phyloP scores from a whole-genome alignment of 176 grass and related monocot species.

The Ampelocalamus luodianensis region DNA sequence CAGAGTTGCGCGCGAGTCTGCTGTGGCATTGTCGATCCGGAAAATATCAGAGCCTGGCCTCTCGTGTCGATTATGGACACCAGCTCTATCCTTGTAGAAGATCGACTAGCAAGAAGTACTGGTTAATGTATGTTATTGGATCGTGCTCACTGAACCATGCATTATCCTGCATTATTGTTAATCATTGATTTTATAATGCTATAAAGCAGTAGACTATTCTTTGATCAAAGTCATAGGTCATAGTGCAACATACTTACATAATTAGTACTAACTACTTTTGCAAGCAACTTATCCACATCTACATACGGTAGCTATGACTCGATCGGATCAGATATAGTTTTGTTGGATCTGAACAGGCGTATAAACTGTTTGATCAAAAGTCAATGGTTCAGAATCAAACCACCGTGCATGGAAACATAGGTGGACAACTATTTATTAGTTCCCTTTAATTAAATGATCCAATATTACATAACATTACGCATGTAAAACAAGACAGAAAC shows the following conservation, averaged over 20 bases:
- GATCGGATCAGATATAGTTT: not conserved
- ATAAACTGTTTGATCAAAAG: too few species aligned
- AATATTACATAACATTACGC: too few species aligned
- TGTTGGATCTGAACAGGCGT: not conserved
- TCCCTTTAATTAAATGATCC: too few species aligned
- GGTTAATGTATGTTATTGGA: not conserved
- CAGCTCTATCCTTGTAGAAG: not conserved
- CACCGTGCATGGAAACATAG: too few species aligned
- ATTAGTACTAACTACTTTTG: not conserved
- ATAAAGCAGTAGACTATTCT: not conserved
- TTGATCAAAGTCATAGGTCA: not conserved
- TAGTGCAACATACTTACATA: not conserved
- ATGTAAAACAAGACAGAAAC: too few species aligned
- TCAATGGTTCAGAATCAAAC: too few species aligned
- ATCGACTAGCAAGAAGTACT: not conserved
- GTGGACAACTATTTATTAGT: too few species aligned
- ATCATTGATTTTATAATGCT: not conserved
- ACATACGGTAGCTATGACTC: not conserved
- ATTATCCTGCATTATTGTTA: not conserved
- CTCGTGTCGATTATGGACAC: not conserved
- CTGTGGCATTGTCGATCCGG: too few species aligned
- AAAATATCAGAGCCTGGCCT: slow-evolving; percentile 16
- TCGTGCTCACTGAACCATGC: not conserved
- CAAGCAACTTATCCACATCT: not conserved
- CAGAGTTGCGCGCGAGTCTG: not conserved